Conservation (phyloP, 495 filamentous ascomycete genomes). For the Penicillium salamii region DNA sequence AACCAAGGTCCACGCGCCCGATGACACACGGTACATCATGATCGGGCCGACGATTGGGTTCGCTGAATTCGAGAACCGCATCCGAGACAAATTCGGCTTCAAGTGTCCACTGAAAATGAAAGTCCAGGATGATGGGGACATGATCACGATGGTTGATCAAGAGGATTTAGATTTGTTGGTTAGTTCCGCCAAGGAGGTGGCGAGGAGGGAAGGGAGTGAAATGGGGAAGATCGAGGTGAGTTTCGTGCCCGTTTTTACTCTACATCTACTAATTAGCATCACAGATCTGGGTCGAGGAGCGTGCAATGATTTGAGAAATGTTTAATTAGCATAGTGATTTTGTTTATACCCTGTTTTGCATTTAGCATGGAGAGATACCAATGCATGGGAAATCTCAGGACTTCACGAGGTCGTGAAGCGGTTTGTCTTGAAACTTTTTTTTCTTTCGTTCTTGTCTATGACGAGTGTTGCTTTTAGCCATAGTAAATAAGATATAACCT, state of each 20-base stretch:
- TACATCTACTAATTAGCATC: constrained; percentile 6
- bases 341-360: constrained; percentile 21
- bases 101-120: constrained; percentile 72
- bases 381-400: not conserved
- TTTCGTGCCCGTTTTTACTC: constrained; percentile 9
- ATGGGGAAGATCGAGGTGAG: constrained; percentile 96
- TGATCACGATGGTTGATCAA: constrained; percentile 96
- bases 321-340: constrained; percentile 17
- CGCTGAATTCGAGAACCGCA: constrained; percentile 67
- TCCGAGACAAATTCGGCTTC: constrained; percentile 82
- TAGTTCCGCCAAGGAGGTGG: constrained; percentile 59
- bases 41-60: constrained; percentile 71
- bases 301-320: constrained; percentile 27
- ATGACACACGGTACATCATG: constrained; percentile 94
- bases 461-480: no score
- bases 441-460: not conserved
- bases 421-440: no score
- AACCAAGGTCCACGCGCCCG: constrained; percentile 81
- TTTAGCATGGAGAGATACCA: constrained; percentile 13
- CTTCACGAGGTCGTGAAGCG: no score
- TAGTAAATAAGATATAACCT: no score
- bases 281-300: constrained; percentile 68
- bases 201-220: constrained; percentile 70
- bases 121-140: constrained; percentile 82
- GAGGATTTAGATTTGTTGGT: constrained; percentile 92